Evolutionary conservation across 1,139 yeast genomes (phyloP).

Genomic region (Suhomyces ambrosiae): DNA sequence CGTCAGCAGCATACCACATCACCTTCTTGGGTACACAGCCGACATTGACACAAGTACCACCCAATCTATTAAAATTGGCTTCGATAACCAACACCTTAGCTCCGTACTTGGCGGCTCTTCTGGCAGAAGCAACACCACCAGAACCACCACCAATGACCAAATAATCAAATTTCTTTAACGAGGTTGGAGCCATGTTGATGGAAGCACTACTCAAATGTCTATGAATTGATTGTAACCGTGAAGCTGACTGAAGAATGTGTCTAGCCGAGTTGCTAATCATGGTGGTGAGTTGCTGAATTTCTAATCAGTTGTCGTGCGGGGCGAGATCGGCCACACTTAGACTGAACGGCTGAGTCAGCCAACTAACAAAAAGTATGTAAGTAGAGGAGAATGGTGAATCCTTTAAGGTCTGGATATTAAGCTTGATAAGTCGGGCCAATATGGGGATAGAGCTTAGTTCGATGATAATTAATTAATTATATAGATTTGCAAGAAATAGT

Average conservation of each 20-base stretch:
- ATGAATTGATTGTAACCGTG: constrained; percentile 14
- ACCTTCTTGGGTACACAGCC: constrained; percentile 99
- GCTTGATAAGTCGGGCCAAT: too few relatives aligned
- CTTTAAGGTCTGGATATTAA: too few relatives aligned
- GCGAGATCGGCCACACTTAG: not conserved
- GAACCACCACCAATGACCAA: constrained; percentile 99
- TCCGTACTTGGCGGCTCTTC: constrained; percentile 94
- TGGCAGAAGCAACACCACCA: constrained; percentile 97
- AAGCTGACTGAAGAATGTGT: constrained; percentile 9
- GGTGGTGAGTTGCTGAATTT: constrained; percentile 4
- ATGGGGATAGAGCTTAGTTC: too few relatives aligned
- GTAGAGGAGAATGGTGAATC: too few relatives aligned
- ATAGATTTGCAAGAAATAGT: too few relatives aligned
- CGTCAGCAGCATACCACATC: constrained; percentile 96
- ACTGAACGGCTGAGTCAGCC: too few relatives aligned
- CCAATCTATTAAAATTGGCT: constrained; percentile 65
- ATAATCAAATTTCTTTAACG: constrained; percentile 71
- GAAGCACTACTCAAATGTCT: constrained; percentile 32
- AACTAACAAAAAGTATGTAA: too few relatives aligned
- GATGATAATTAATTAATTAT: too few relatives aligned
- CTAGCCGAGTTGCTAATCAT: constrained; percentile 15
- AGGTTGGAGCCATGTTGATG: constrained; percentile 53
- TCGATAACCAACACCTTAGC: constrained; percentile 85
- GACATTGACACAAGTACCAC: constrained; percentile 98
- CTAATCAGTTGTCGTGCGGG: constrained; percentile 9